phyloP scores from a whole-genome alignment of 805 yeast species.

The Starmera caribaea region DNA sequence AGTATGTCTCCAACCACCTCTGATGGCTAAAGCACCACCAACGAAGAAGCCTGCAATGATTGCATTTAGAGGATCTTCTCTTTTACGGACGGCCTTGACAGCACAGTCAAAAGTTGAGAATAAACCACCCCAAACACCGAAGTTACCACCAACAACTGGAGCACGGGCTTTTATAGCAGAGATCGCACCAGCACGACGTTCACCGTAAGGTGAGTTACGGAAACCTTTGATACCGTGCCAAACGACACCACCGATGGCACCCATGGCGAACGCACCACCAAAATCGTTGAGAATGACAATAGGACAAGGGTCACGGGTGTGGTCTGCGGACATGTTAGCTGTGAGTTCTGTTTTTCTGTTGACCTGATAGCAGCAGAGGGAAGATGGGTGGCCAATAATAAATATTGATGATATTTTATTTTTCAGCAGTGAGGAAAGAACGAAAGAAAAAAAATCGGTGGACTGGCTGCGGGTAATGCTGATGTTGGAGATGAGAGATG shows the following conservation, averaged over 20 bases:
- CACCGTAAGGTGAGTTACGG: slow-evolving; percentile 96
- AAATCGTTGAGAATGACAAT: slow-evolving; percentile 91
- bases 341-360: background rate
- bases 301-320: slow-evolving; percentile 99
- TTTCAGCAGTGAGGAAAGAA: background rate
- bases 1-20: slow-evolving; percentile 98
- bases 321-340: slow-evolving; percentile 89
- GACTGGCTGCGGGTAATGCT: background rate
- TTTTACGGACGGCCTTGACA: slow-evolving; percentile 88
- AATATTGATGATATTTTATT: too few relatives aligned
- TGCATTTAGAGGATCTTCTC: slow-evolving; percentile 98
- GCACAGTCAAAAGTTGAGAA: slow-evolving; percentile 94
- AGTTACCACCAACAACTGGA: slow-evolving; percentile 97
- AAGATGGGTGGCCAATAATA: too few relatives aligned
- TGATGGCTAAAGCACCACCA: slow-evolving; percentile 94
- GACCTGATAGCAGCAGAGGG: background rate
- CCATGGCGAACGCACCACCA: slow-evolving; percentile 99
- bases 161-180: slow-evolving; percentile 93
- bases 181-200: slow-evolving; percentile 82
- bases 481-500: too few relatives aligned
- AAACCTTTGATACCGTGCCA: slow-evolving; percentile 99
- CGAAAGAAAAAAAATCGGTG: background rate
- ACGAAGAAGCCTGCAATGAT: slow-evolving; percentile 96
- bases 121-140: slow-evolving; percentile 99
- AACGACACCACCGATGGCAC: slow-evolving; percentile 92